Conservation (phyloP, 1,139 yeast species). For the Nakaseomyces sp. region DNA sequence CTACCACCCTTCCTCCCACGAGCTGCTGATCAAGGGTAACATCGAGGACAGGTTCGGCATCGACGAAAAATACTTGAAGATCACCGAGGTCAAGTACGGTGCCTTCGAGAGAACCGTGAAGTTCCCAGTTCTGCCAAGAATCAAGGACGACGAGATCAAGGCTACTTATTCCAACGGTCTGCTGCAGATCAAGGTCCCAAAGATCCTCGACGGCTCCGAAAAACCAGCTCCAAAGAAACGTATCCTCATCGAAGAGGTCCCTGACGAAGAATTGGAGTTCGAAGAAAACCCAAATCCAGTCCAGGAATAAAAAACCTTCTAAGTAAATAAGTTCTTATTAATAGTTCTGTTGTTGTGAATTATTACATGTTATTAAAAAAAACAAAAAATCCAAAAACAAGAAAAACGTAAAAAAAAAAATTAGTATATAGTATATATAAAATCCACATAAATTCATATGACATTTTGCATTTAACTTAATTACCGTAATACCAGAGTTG, state of each 20-base stretch:
- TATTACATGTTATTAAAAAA: too few species aligned
- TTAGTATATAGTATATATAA: too few species aligned
- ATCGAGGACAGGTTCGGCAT: conserved; percentile 35
- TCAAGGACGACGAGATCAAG: conserved; percentile 43
- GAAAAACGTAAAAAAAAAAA: neutral
- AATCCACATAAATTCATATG: too few species aligned
- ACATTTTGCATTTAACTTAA: too few species aligned
- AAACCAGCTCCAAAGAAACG: conserved; percentile 35
- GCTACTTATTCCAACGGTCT: conserved; percentile 45
- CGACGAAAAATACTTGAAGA: conserved; percentile 31
- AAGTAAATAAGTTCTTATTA: conserved; percentile 2
- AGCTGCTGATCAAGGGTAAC: conserved; percentile 40
- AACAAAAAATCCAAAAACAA: neutral
- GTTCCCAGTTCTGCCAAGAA: conserved; percentile 43
- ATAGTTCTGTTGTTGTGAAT: too few species aligned
- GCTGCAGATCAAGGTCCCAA: conserved; percentile 44
- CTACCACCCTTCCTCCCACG: conserved; percentile 46
- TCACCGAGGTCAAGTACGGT: conserved; percentile 43
- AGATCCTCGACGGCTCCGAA: conserved; percentile 28
- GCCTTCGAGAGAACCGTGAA: conserved; percentile 46
- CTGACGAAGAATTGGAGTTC: conserved; percentile 35
- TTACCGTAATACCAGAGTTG: too few species aligned
- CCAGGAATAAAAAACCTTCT: neutral
- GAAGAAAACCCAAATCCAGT: conserved; percentile 29
- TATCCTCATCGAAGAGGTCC: conserved; percentile 36